Evolutionary conservation across 306 rosid genomes (phyloP), one percentile per base, ranked within the genome.

Genomic region (Cucurbita moschata): DNA sequence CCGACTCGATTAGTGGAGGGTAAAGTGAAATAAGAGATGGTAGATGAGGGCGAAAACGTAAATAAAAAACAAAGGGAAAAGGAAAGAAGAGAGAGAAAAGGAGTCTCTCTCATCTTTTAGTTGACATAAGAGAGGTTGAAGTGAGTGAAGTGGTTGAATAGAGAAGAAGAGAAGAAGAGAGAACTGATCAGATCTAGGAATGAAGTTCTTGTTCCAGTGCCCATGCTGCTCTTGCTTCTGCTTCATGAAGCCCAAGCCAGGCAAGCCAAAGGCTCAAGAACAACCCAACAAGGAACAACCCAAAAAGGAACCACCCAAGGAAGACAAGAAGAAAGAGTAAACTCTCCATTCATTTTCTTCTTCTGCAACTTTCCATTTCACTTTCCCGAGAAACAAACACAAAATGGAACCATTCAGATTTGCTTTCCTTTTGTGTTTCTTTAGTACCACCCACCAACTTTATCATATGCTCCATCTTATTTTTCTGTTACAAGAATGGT

Each of bases 211-310:
- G 65, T 86, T 86, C 63, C 90, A 86, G 79, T 86, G 90, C 59
- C 90, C 90, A 0, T 86, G 88, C 50, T 84, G 90, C 40, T 86
- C 90, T 5, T 86, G 90, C 52, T 86, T 86, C 74, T 86, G 90
- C 88, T 86, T 86, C 83, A 78, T 86, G 90, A 86, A 86, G 84
- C 99, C 99, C 35, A 82, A 86, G 75, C 62, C 43, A 21, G 90
- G 88, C 5, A 77, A 79, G 47, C 72, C 87, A 38, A 84, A 85
- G 79, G 83, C 78, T 69, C 72, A 83, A 78, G 81, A 80, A 42
- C 62, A 66, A 60, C 11, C 61, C 52, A 59, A 19, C 18, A 18
- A 66, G 76, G 10, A 76, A 16, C 74, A 13, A 57, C 77, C 23
- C 23, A 21, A 21, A 18, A 18, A 66, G 76, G 10, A 76, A 16